A percentile compares a stretch with the other conserved stretches of the same genome.
Evolutionary conservation across 1,284 basidiomycete genomes (phyloP).

Genomic region (Mycena citricolor): DNA sequence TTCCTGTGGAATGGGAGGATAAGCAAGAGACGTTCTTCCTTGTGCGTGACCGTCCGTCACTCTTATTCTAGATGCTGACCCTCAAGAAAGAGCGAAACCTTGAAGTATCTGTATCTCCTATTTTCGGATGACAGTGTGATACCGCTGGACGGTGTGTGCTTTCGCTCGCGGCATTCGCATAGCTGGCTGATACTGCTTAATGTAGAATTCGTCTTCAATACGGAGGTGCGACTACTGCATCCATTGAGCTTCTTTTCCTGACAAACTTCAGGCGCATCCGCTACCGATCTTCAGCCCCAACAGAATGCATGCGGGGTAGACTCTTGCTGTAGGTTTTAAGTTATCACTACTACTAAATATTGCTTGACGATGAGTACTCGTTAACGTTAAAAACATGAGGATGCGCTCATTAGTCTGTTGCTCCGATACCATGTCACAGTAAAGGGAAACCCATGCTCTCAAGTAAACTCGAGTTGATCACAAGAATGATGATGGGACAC

Average conservation of each 20-base stretch:
- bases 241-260: background rate
- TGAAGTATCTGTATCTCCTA: constrained; percentile 93
- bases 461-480: no score
- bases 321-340: no score
- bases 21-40: constrained; percentile 97
- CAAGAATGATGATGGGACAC: no score
- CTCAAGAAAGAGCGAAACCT: constrained; percentile 72
- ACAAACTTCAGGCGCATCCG: constrained; percentile 51
- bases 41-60: constrained; percentile 47
- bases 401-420: no score
- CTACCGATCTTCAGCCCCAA: constrained; percentile 49
- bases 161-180: background rate
- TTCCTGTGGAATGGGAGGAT: constrained; percentile 72
- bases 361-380: no score
- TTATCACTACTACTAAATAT: no score
- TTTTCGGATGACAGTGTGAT: constrained; percentile 78
- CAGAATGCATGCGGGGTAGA: no score
- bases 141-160: constrained; percentile 63
- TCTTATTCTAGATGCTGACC: background rate
- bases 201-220: constrained; percentile 90
- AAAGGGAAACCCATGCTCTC: no score
- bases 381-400: no score
- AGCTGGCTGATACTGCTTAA: constrained; percentile 2
- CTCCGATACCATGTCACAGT: no score
- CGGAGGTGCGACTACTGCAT: constrained; percentile 60